Conservation (phyloP, 495 filamentous ascomycete species). For the Penicillium steckii region DNA sequence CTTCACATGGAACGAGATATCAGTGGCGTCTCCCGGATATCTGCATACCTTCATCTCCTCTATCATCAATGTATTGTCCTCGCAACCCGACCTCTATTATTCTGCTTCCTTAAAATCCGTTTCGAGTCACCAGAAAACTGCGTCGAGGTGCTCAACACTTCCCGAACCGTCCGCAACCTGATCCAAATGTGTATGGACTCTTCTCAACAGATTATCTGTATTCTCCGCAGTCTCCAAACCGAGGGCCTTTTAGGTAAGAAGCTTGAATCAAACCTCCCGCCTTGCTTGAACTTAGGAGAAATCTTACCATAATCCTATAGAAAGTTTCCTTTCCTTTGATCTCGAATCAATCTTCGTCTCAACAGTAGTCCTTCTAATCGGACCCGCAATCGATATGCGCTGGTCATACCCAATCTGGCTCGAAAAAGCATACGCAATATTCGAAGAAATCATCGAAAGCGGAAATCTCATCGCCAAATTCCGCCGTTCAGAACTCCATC, state of each 20-base stretch:
- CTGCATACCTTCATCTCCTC: slow-evolving; percentile 44
- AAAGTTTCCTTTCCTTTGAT: slow-evolving; percentile 47
- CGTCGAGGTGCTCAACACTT: slow-evolving; percentile 27
- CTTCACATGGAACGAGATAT: slow-evolving; percentile 32
- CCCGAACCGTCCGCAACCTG: slow-evolving; percentile 30
- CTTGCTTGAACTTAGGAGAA: neutral
- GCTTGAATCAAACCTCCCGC: neutral
- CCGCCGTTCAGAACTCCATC: slow-evolving; percentile 38
- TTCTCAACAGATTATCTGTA: slow-evolving; percentile 39
- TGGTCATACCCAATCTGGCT: slow-evolving; percentile 33
- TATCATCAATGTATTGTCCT: slow-evolving; percentile 48
- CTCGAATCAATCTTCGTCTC: slow-evolving; percentile 42
- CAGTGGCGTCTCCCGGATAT: slow-evolving; percentile 38
- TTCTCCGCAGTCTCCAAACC: slow-evolving; percentile 33
- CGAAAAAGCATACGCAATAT: slow-evolving; percentile 32
- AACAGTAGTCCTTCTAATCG: slow-evolving; percentile 35
- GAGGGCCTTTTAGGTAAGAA: slow-evolving; percentile 42
- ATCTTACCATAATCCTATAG: slow-evolving; percentile 14
- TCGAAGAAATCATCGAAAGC: slow-evolving; percentile 42
- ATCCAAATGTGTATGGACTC: slow-evolving; percentile 45
- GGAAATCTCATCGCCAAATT: slow-evolving; percentile 41
- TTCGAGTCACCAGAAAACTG: slow-evolving; percentile 28
- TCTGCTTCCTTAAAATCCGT: slow-evolving; percentile 37
- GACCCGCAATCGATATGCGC: slow-evolving; percentile 30
- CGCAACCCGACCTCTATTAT: slow-evolving; percentile 39